Conservation (phyloP, 805 yeast genomes). For the Ogataea zsoltii region DNA sequence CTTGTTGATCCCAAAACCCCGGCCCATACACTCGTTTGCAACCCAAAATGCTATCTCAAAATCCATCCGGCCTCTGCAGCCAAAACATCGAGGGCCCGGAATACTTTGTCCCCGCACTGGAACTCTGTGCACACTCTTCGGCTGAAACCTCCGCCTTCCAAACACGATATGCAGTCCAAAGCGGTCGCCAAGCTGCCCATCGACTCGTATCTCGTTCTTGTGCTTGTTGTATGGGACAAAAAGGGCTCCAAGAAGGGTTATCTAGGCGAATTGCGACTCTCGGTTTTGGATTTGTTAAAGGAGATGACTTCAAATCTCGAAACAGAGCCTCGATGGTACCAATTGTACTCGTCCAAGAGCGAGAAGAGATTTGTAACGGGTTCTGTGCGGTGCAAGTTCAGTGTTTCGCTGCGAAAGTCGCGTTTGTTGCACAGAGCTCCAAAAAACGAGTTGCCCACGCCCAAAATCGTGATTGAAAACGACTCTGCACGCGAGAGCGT, state of each 20-base stretch:
- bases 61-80: constrained; percentile 17
- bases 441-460: not conserved
- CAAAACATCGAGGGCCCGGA: constrained; percentile 19
- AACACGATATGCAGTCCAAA: constrained; percentile 1
- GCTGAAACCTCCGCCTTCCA: constrained; percentile 20
- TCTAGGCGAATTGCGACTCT: constrained; percentile 31
- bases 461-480: constrained; percentile 4
- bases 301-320: constrained; percentile 13
- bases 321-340: constrained; percentile 23
- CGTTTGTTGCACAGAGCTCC: not conserved
- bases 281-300: constrained; percentile 24
- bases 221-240: constrained; percentile 22
- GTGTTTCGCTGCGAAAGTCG: constrained; percentile 10
- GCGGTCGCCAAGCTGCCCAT: constrained; percentile 8
- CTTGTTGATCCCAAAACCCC: constrained; percentile 8
- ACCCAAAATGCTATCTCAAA: constrained; percentile 22
- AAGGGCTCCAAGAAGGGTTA: constrained; percentile 25
- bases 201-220: constrained; percentile 18
- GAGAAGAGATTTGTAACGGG: constrained; percentile 32
- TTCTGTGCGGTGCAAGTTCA: constrained; percentile 25
- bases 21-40: constrained; percentile 14
- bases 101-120: constrained; percentile 22
- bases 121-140: constrained; percentile 16
- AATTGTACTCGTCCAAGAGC: constrained; percentile 25
- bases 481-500: constrained; percentile 6